Percentiles rank a stretch among this genome's conserved stretches.
Evolutionary conservation across 345 rosid genomes (phyloP).

Genomic region (Hypericum perforatum): DNA sequence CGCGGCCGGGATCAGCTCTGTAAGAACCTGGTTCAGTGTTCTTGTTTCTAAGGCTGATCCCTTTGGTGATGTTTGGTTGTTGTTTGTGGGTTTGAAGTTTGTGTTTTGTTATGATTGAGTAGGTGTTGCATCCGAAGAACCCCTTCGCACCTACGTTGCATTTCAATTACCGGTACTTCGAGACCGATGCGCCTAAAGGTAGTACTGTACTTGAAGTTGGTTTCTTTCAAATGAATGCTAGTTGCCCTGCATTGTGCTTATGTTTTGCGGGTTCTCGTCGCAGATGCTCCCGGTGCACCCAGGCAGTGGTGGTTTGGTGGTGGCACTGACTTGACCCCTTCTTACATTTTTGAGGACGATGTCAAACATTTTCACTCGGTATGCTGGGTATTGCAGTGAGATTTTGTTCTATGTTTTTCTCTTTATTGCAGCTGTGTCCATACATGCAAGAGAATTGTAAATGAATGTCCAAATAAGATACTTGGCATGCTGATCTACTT

Average conservation of each 20-base stretch:
- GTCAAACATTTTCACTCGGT: constrained; percentile 93
- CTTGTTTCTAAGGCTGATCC: neutral
- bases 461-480: too few species aligned
- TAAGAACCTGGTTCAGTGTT: constrained; percentile 15
- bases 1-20: constrained; percentile 97
- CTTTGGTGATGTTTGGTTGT: neutral
- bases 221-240: neutral
- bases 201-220: neutral
- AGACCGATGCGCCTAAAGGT: constrained; percentile 88
- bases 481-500: too few species aligned
- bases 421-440: too few species aligned
- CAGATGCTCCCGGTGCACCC: constrained; percentile 93
- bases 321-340: constrained; percentile 98
- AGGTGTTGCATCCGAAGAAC: constrained; percentile 83
- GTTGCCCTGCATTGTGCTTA: neutral
- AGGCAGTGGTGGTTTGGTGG: constrained; percentile 99
- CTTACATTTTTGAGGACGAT: constrained; percentile 94
- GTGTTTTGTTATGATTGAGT: neutral
- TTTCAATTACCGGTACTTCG: constrained; percentile 72
- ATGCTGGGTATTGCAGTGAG: constrained; percentile 2
- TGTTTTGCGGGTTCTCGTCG: neutral
- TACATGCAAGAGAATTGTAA: too few species aligned
- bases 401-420: neutral
- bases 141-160: constrained; percentile 93
- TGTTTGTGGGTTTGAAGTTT: neutral